phyloP scores from a whole-genome alignment of 106 monocot genomes.

The Acorus gramineus region DNA sequence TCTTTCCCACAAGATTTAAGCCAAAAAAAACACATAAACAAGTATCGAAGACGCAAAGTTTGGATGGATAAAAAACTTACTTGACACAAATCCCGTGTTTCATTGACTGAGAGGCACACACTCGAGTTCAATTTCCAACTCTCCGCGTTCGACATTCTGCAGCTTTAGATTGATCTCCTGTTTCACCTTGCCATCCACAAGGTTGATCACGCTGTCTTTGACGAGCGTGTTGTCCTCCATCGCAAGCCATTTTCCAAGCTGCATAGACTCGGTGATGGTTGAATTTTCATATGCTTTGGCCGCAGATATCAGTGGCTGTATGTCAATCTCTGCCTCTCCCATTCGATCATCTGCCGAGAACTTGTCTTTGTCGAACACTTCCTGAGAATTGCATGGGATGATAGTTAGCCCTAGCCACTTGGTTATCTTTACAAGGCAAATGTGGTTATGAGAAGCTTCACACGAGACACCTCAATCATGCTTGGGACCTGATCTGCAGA shows the following conservation, averaged over 20 bases:
- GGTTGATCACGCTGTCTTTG: constrained; percentile 66
- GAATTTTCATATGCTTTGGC: constrained; percentile 76
- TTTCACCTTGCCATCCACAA: constrained; percentile 65
- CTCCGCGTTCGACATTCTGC: constrained; percentile 79
- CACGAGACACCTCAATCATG: no score
- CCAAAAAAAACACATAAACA: no score
- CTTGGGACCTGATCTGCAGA: no score
- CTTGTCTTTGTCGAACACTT: constrained; percentile 89
- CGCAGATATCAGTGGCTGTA: constrained; percentile 62
- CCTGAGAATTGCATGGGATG: constrained; percentile 20
- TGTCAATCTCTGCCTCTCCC: constrained; percentile 93
- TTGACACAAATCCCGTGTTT: background rate
- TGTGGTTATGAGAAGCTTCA: no score
- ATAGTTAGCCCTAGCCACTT: no score
- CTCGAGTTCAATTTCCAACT: constrained; percentile 79
- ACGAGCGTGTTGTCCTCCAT: constrained; percentile 44
- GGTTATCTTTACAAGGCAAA: no score
- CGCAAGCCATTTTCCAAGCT: constrained; percentile 69
- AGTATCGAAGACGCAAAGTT: no score
- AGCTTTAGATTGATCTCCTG: constrained; percentile 68
- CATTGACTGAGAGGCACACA: constrained; percentile 86
- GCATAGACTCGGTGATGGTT: constrained; percentile 27
- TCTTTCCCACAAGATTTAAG: no score
- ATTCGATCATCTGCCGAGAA: constrained; percentile 78
- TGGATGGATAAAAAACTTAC: no score